These are phyloP conservation scores for Tulasnella sp. DNA, from an alignment of 768 basidiomycete genomes.

Conservation along the genomic window DNA sequence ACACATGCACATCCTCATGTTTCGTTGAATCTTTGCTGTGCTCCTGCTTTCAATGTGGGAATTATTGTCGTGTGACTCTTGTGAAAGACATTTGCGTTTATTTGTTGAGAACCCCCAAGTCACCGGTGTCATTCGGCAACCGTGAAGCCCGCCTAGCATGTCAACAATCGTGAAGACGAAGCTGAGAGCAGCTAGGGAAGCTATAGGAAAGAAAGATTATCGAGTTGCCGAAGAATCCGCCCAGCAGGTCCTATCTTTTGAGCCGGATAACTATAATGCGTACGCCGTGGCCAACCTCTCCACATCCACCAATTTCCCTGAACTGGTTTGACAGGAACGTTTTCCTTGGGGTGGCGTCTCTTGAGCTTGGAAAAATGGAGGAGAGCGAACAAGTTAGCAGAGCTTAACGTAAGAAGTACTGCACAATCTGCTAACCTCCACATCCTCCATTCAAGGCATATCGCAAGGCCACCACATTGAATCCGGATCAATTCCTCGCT, in stretches of 20 bases:
- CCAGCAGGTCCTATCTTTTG: conserved; percentile 51
- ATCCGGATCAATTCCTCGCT: conserved; percentile 60
- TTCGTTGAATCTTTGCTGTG: background rate
- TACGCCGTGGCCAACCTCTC: conserved; percentile 32
- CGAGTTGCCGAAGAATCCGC: conserved; percentile 54
- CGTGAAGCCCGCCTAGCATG: background rate
- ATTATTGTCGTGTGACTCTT: background rate
- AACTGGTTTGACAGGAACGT: conserved; percentile 47
- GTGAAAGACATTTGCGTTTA: background rate
- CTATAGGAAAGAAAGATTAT: conserved; percentile 65
- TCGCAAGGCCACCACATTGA: conserved; percentile 58
- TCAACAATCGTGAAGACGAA: conserved; percentile 48
- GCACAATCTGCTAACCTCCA: too few species aligned
- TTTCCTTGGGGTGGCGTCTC: conserved; percentile 67
- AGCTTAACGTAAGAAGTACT: background rate
- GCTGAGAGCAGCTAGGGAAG: conserved; percentile 70
- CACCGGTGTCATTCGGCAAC: background rate
- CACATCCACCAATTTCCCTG: too few species aligned
- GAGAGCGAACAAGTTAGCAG: conserved; percentile 75
- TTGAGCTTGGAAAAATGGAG: conserved; percentile 59
- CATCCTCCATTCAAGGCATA: too few species aligned
- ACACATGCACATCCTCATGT: background rate
- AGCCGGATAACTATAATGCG: conserved; percentile 82
- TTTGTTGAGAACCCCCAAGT: background rate
- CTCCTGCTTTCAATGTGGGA: background rate